Conservation (phyloP, 2,329 filamentous ascomycete species). For the Albifimbria verrucaria region DNA sequence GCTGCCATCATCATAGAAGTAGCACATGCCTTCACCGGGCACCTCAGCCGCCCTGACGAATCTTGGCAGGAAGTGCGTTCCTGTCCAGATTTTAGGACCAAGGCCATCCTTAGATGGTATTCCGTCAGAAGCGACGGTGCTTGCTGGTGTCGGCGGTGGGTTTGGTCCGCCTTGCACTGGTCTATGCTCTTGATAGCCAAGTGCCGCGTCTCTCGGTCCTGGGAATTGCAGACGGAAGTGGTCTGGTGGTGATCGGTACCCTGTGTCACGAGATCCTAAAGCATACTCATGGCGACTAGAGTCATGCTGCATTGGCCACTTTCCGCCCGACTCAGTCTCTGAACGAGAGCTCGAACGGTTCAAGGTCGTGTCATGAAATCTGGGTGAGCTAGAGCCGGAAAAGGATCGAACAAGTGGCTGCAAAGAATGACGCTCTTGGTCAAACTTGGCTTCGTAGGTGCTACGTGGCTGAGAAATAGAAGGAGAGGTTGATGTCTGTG, state of each 20-base stretch:
- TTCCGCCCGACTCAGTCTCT: slow-evolving; percentile 31
- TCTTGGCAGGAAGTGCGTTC: slow-evolving; percentile 63
- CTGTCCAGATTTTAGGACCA: slow-evolving; percentile 68
- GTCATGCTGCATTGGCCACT: slow-evolving; percentile 39
- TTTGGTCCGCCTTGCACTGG: slow-evolving; percentile 18
- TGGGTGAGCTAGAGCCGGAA: slow-evolving; percentile 28
- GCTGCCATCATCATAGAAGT: slow-evolving; percentile 81
- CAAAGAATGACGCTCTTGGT: slow-evolving; percentile 35
- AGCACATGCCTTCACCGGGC: slow-evolving; percentile 76
- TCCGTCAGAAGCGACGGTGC: slow-evolving; percentile 35
- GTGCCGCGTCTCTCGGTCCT: slow-evolving; percentile 27
- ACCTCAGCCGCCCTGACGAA: slow-evolving; percentile 64
- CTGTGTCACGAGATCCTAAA: slow-evolving; percentile 36
- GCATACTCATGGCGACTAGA: slow-evolving; percentile 42
- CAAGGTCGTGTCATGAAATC: slow-evolving; percentile 15
- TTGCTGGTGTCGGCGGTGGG: slow-evolving; percentile 24
- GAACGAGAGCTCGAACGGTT: slow-evolving; percentile 16
- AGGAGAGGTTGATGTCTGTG: slow-evolving; percentile 29
- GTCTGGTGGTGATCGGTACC: slow-evolving; percentile 30
- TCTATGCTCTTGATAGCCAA: slow-evolving; percentile 23
- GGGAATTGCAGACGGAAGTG: slow-evolving; percentile 34
- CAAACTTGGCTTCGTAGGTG: slow-evolving; percentile 42
- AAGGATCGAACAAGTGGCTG: slow-evolving; percentile 28
- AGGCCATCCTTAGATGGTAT: slow-evolving; percentile 55
- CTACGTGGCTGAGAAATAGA: slow-evolving; percentile 41